phyloP scores from a whole-genome alignment of 805 yeast genomes.

The Lipomyces anomalus region DNA sequence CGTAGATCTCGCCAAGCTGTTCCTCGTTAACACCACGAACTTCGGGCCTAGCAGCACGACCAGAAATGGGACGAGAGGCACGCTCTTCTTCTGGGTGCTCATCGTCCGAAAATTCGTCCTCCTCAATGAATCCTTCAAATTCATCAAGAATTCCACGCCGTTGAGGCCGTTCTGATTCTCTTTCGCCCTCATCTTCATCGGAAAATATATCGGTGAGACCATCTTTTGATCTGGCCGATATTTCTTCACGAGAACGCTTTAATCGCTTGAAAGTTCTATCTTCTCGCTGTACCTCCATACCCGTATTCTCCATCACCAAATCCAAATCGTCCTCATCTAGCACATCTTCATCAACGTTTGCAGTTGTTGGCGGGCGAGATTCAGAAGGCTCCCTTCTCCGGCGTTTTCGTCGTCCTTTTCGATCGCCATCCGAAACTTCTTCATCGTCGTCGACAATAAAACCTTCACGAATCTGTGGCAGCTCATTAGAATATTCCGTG shows the following conservation, averaged over 20 bases:
- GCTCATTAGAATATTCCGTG: background rate
- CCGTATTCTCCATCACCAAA: constrained; percentile 82
- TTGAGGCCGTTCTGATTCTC: constrained; percentile 26
- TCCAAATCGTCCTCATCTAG: constrained; percentile 95
- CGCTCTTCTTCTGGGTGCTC: constrained; percentile 42
- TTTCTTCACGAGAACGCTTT: constrained; percentile 58
- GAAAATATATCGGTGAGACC: constrained; percentile 67
- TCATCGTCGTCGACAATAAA: constrained; percentile 92
- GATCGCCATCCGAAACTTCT: constrained; percentile 50
- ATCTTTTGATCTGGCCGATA: constrained; percentile 13
- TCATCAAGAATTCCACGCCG: constrained; percentile 56
- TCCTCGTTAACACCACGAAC: constrained; percentile 68
- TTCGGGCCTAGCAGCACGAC: constrained; percentile 26
- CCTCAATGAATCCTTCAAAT: constrained; percentile 94
- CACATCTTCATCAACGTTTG: constrained; percentile 45
- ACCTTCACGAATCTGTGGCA: constrained; percentile 63
- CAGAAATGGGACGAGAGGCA: constrained; percentile 1
- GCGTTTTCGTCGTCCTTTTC: constrained; percentile 29
- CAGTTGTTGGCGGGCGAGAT: constrained; percentile 12
- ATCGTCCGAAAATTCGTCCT: constrained; percentile 91
- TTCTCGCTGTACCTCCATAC: constrained; percentile 41
- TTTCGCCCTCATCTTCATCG: constrained; percentile 37
- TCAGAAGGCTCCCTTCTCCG: constrained; percentile 24
- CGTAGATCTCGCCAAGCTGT: constrained; percentile 85
- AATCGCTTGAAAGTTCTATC: constrained; percentile 66